Conservation (phyloP, 106 monocot species). For the Dendrobium catenatum region DNA sequence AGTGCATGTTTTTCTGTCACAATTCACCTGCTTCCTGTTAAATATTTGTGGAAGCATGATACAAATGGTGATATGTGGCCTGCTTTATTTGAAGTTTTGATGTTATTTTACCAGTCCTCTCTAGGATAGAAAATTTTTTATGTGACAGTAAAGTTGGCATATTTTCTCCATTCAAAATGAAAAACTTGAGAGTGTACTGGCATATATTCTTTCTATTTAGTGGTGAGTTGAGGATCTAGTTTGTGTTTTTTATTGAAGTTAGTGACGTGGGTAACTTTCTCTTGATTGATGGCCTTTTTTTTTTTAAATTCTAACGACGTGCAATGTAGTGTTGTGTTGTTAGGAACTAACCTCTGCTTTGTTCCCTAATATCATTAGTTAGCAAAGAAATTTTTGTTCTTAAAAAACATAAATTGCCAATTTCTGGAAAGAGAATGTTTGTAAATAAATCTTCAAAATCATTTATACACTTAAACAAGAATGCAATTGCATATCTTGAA, state of each 20-base stretch:
- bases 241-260: neutral
- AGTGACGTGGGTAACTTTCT: neutral
- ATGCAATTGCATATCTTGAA: no score
- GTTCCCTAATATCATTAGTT: neutral
- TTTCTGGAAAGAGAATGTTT: no score
- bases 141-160: neutral
- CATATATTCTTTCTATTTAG: neutral
- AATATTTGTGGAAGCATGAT: no score
- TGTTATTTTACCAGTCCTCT: neutral
- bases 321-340: neutral
- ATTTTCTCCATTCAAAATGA: neutral
- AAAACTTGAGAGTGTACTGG: neutral
- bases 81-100: neutral
- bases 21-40: no score
- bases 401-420: no score
- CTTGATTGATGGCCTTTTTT: neutral
- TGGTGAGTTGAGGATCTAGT: neutral
- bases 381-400: no score
- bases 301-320: neutral
- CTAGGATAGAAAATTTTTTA: neutral
- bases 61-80: neutral
- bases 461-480: no score
- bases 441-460: no score
- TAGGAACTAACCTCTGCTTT: neutral
- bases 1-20: no score